Evolutionary conservation across 2,329 filamentous ascomycete species (phyloP).

Genomic region (Ceratocystis eucalypticola): DNA sequence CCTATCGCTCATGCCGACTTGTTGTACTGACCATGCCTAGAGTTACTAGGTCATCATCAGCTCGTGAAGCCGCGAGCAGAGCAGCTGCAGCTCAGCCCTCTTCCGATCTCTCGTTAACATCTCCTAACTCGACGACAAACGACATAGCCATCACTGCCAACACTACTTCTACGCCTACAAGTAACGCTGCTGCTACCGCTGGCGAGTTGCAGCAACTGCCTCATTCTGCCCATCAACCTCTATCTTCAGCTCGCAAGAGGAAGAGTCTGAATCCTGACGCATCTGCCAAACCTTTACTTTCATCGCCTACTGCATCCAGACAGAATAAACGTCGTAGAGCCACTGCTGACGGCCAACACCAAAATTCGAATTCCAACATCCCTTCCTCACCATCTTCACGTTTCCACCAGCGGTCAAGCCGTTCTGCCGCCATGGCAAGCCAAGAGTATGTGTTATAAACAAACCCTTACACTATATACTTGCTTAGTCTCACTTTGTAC

Average conservation of each 20-base stretch:
- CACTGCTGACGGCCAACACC: conserved; percentile 16
- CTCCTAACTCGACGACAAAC: conserved; percentile 20
- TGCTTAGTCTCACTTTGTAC: not conserved
- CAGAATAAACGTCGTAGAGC: conserved; percentile 24
- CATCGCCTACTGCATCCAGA: conserved; percentile 18
- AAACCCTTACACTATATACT: not conserved
- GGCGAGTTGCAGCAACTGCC: not conserved
- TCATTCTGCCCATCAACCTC: not conserved
- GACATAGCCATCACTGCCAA: not conserved
- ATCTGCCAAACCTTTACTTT: not conserved
- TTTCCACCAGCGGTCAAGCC: conserved; percentile 30
- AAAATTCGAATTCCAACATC: conserved; percentile 1
- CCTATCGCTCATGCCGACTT: not conserved
- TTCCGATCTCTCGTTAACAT: conserved; percentile 29
- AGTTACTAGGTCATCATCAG: conserved; percentile 87
- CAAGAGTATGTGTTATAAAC: conserved; percentile 42
- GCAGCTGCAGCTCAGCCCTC: conserved; percentile 32
- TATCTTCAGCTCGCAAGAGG: conserved; percentile 50
- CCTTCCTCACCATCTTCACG: conserved; percentile 9
- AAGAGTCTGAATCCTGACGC: conserved; percentile 49
- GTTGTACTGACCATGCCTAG: conserved; percentile 39
- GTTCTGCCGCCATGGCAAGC: conserved; percentile 54
- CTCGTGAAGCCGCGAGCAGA: conserved; percentile 68
- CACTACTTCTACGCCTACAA: not conserved
- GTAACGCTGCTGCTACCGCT: not conserved